Percentiles rank a stretch among this genome's conserved stretches.
These are phyloP conservation scores for Porpolomopsis calyptriformis DNA, from an alignment of 768 basidiomycete genomes.

Conservation along the genomic window DNA sequence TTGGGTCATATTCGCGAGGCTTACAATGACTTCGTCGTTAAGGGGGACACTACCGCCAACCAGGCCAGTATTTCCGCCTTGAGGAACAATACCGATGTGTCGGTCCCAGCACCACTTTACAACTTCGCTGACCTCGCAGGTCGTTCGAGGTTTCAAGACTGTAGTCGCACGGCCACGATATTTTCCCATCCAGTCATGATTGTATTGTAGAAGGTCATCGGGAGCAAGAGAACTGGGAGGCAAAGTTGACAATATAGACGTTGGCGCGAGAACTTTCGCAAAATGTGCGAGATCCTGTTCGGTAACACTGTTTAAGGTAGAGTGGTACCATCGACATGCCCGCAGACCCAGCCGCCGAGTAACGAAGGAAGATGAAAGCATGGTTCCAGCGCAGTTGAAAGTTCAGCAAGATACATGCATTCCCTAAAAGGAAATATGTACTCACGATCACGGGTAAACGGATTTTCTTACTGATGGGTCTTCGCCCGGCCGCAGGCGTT, in stretches of 20 bases:
- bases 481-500: no score
- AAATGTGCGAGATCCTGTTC: slow-evolving; percentile 57
- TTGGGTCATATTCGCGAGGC: slow-evolving; percentile 69
- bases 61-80: slow-evolving; percentile 96
- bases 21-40: slow-evolving; percentile 80
- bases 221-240: slow-evolving; percentile 34
- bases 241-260: slow-evolving; percentile 61
- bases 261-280: slow-evolving; percentile 47
- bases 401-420: no score
- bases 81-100: slow-evolving; percentile 85
- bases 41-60: slow-evolving; percentile 92
- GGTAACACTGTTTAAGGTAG: slow-evolving; percentile 38
- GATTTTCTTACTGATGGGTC: no score
- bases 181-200: slow-evolving; percentile 95
- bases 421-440: no score
- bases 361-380: slow-evolving; percentile 16
- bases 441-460: no score
- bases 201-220: slow-evolving; percentile 68
- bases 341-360: slow-evolving; percentile 11
- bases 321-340: slow-evolving; percentile 15
- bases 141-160: slow-evolving; percentile 81
- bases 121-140: slow-evolving; percentile 79
- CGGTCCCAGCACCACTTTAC: slow-evolving; percentile 77
- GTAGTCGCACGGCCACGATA: slow-evolving; percentile 78
- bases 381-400: neutral